These are phyloP conservation scores for Colletotrichum zoysiae DNA, from an alignment of 2,329 filamentous ascomycete genomes.

Conservation along the genomic window DNA sequence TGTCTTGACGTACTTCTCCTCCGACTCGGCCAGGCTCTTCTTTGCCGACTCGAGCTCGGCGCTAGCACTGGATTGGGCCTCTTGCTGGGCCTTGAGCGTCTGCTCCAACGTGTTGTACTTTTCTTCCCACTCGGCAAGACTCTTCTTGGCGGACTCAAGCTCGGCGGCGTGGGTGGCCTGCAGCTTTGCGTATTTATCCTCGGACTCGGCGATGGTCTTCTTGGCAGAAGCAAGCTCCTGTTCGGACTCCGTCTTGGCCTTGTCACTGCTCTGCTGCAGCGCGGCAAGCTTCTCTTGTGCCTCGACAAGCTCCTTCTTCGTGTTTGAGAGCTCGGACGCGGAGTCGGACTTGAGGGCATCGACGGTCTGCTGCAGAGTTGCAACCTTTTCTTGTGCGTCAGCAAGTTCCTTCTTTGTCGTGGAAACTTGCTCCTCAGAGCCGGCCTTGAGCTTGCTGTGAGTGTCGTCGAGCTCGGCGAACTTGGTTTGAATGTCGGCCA, in stretches of 20 bases:
- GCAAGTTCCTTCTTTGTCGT: slow-evolving; percentile 49
- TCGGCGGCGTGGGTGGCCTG: slow-evolving; percentile 45
- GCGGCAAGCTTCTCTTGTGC: slow-evolving; percentile 41
- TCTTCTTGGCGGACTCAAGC: slow-evolving; percentile 41
- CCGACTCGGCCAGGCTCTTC: slow-evolving; percentile 41
- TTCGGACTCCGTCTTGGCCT: slow-evolving; percentile 47
- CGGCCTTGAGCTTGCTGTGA: slow-evolving; percentile 47
- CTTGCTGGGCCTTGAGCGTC: slow-evolving; percentile 49
- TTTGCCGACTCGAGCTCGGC: slow-evolving; percentile 27
- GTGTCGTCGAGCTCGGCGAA: slow-evolving; percentile 49
- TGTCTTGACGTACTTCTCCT: slow-evolving; percentile 43
- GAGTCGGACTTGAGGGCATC: slow-evolving; percentile 47
- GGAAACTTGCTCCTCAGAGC: slow-evolving; percentile 50
- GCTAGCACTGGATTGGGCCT: slow-evolving; percentile 46
- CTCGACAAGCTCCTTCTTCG: slow-evolving; percentile 48
- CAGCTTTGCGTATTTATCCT: slow-evolving; percentile 44
- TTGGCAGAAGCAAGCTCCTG: slow-evolving; percentile 44
- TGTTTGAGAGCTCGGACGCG: slow-evolving; percentile 46
- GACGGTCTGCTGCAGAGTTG: slow-evolving; percentile 35
- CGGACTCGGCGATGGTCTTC: slow-evolving; percentile 43
- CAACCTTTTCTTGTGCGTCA: slow-evolving; percentile 47
- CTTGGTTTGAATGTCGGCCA: slow-evolving; percentile 43
- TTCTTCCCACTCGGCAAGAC: slow-evolving; percentile 44
- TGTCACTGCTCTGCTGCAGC: slow-evolving; percentile 46
- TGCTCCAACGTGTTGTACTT: slow-evolving; percentile 44